Percentiles rank a stretch among this genome's conserved stretches.
phyloP scores from a whole-genome alignment of 169 alveolate species.

The Amoebophrya sp. region DNA sequence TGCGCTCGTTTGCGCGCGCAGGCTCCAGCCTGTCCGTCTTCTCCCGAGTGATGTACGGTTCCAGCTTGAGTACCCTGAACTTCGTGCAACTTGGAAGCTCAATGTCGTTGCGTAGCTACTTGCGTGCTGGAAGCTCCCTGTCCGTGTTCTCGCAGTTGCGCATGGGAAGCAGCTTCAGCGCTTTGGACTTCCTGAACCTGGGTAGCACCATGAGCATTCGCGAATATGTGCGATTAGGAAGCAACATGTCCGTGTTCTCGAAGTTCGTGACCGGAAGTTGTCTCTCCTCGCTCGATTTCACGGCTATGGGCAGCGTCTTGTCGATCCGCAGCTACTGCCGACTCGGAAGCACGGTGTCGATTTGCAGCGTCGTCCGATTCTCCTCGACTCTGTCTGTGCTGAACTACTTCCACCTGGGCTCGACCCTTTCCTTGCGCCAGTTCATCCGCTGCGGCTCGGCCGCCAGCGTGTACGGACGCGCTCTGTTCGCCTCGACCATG shows the following conservation, averaged over 20 bases:
- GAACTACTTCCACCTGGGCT: conserved; percentile 30
- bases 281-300: too few relatives aligned
- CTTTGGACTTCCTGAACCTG: not conserved
- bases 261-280: too few relatives aligned
- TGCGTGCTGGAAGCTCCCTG: not conserved
- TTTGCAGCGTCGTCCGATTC: not conserved
- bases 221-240: too few relatives aligned
- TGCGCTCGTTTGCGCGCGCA: not conserved
- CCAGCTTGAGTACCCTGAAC: not conserved
- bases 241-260: too few relatives aligned
- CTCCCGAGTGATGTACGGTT: not conserved
- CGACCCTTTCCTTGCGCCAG: not conserved
- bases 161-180: not conserved
- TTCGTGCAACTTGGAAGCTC: not conserved
- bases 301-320: too few relatives aligned
- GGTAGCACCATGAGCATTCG: too few relatives aligned
- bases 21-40: not conserved
- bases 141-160: not conserved
- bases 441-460: conserved; percentile 13
- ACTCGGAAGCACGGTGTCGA: not conserved
- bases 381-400: not conserved
- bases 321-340: not conserved
- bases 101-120: not conserved
- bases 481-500: conserved; percentile 28
- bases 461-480: not conserved